Conservation (phyloP, 23 red algal genomes). For the Gracilaria domingensis region DNA sequence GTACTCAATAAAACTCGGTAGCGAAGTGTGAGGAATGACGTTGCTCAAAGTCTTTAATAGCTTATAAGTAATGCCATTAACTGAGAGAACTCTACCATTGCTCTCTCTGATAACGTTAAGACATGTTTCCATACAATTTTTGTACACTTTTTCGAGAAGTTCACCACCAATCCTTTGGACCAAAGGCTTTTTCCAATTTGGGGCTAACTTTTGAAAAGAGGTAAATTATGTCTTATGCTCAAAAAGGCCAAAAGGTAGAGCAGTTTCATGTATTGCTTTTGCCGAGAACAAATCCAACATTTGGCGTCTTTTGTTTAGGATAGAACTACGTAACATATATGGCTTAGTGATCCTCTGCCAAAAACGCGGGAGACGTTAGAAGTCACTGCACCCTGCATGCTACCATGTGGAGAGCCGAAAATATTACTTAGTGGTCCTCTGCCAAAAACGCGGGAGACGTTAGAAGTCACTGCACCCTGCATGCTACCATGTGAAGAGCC, state of each 20-base stretch:
- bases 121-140: neutral
- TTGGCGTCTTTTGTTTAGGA: neutral
- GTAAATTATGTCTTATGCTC: neutral
- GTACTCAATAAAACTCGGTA: slow-evolving; percentile 40
- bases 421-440: neutral
- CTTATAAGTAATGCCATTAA: slow-evolving; percentile 13
- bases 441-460: neutral
- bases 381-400: too few relatives aligned
- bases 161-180: neutral
- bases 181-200: neutral
- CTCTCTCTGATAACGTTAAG: neutral
- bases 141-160: slow-evolving; percentile 40
- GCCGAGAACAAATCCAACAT: slow-evolving; percentile 5
- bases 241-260: neutral
- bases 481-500: neutral
- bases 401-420: too few relatives aligned
- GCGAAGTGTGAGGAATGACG: slow-evolving; percentile 19
- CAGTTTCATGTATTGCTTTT: slow-evolving; percentile 25
- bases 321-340: neutral
- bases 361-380: too few relatives aligned
- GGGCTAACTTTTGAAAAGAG: neutral
- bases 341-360: too few relatives aligned
- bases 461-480: neutral
- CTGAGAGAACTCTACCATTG: slow-evolving; percentile 8
- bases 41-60: slow-evolving; percentile 22